A percentile compares a stretch with the other conserved stretches of the same genome.
Conservation (phyloP, 2,329 filamentous ascomycete genomes). For the Calcarisporium arbuscula region DNA sequence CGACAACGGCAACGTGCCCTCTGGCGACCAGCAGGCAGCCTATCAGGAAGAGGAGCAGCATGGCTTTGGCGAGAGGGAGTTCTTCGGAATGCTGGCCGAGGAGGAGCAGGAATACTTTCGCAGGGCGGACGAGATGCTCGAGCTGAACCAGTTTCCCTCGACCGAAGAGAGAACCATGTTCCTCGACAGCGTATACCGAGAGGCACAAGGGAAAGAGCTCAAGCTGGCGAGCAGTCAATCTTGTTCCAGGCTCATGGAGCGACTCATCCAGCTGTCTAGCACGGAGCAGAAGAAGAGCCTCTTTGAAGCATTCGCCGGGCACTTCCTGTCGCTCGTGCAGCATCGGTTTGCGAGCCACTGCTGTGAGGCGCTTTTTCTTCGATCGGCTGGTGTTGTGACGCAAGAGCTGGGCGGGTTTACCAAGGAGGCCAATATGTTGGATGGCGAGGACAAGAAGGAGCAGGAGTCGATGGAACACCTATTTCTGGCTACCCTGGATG, state of each 20-base stretch:
- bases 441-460: constrained; percentile 38
- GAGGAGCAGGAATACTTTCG: constrained; percentile 96
- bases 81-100: constrained; percentile 88
- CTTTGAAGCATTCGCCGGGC: constrained; percentile 77
- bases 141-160: constrained; percentile 78
- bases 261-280: constrained; percentile 76
- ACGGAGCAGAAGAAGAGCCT: constrained; percentile 76
- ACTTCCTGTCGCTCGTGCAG: constrained; percentile 85
- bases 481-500: constrained; percentile 76
- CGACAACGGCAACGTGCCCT: constrained; percentile 14
- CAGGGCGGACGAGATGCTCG: constrained; percentile 80
- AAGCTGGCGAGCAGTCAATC: constrained; percentile 95
- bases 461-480: constrained; percentile 71
- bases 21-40: constrained; percentile 13
- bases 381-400: constrained; percentile 72
- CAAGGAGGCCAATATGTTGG: constrained; percentile 36
- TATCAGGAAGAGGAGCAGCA: constrained; percentile 17
- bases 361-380: constrained; percentile 86
- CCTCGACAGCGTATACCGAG: constrained; percentile 75
- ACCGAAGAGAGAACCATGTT: constrained; percentile 66
- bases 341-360: constrained; percentile 97
- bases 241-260: constrained; percentile 88
- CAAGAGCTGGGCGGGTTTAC: constrained; percentile 56
- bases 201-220: constrained; percentile 86
- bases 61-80: constrained; percentile 55